Evolutionary conservation across 2,329 filamentous ascomycete species (phyloP).

Genomic region (Biscogniauxia sp.): DNA sequence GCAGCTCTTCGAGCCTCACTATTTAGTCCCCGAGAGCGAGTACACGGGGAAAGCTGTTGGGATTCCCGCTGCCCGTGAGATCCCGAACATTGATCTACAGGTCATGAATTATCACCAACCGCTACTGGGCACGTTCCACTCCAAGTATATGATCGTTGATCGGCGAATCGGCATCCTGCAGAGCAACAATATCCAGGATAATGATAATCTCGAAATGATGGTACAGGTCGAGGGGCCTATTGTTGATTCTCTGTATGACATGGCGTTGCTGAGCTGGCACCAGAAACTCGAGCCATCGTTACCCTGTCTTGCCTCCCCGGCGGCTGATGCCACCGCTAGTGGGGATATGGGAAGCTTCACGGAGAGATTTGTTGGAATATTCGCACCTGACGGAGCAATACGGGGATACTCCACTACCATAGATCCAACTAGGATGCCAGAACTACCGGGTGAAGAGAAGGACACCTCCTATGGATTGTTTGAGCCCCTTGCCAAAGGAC

Average conservation of each 20-base stretch:
- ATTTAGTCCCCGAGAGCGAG: slow-evolving; percentile 54
- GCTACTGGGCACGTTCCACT: slow-evolving; percentile 71
- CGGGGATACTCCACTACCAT: slow-evolving; percentile 29
- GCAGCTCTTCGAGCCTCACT: slow-evolving; percentile 65
- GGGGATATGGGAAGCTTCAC: slow-evolving; percentile 25
- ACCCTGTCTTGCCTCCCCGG: slow-evolving; percentile 52
- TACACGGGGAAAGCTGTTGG: slow-evolving; percentile 58
- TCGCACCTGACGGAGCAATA: slow-evolving; percentile 30
- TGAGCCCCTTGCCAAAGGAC: background rate
- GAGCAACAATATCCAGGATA: slow-evolving; percentile 78
- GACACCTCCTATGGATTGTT: background rate
- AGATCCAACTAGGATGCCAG: slow-evolving; percentile 25
- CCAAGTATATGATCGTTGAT: slow-evolving; percentile 77
- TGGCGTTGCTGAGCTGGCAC: slow-evolving; percentile 70
- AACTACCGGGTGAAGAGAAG: background rate
- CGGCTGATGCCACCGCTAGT: slow-evolving; percentile 30
- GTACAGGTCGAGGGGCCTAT: slow-evolving; percentile 72
- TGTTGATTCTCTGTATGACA: slow-evolving; percentile 73
- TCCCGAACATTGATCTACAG: slow-evolving; percentile 69
- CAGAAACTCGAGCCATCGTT: slow-evolving; percentile 58
- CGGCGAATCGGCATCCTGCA: slow-evolving; percentile 67
- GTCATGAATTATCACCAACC: slow-evolving; percentile 72
- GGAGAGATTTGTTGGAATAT: slow-evolving; percentile 26
- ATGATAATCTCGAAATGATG: slow-evolving; percentile 82
- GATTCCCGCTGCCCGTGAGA: slow-evolving; percentile 61